Percentiles rank a stretch among this genome's conserved stretches.
These are phyloP conservation scores for Leucaena leucocephala DNA, from an alignment of 306 rosid genomes.

Conservation along the genomic window DNA sequence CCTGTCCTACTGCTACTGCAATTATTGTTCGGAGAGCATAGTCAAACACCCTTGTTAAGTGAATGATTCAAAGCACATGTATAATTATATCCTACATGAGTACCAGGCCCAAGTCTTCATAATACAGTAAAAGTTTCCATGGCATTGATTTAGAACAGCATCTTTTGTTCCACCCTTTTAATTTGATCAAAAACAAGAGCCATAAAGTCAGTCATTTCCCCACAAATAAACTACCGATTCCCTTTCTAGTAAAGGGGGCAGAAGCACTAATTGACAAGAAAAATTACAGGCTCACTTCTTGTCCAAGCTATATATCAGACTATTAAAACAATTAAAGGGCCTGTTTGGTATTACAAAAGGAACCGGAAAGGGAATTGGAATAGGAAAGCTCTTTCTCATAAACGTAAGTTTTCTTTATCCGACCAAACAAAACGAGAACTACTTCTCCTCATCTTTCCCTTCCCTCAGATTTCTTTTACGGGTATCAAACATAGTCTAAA, in stretches of 20 bases:
- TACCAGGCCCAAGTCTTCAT: neutral
- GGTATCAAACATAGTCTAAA: constrained; percentile 10
- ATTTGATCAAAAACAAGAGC: neutral
- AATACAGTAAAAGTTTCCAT: neutral
- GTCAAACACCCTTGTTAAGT: neutral
- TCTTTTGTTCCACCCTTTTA: neutral
- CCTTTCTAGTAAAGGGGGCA: no score
- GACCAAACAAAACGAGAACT: neutral
- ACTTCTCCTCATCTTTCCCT: neutral
- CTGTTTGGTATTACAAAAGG: neutral
- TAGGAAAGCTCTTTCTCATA: neutral
- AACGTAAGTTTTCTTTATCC: neutral
- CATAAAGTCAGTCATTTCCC: neutral
- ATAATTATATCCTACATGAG: neutral
- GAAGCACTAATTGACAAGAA: neutral
- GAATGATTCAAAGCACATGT: neutral
- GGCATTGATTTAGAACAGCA: neutral
- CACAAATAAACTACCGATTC: no score
- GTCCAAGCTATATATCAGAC: constrained; percentile 10
- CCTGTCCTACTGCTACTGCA: neutral
- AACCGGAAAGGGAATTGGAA: neutral
- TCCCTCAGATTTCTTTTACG: neutral
- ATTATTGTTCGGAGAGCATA: neutral
- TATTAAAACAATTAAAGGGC: neutral
- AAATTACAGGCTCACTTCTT: neutral